Percentiles rank a stretch among this genome's conserved stretches.
Evolutionary conservation across 352 stramenopile species (phyloP).

Genomic region (Pythium apleroticum): DNA sequence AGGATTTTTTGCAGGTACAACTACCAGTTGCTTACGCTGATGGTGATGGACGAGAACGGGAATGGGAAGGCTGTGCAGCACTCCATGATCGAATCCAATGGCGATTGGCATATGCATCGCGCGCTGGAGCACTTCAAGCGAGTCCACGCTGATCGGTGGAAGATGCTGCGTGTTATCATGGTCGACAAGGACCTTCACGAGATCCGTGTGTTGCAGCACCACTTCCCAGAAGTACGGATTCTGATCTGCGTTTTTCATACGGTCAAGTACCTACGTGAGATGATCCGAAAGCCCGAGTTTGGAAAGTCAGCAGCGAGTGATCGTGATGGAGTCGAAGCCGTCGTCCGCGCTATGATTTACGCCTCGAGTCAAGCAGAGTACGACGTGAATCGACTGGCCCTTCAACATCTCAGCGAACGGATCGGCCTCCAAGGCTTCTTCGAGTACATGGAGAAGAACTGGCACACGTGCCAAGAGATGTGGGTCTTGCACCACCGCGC

Average conservation of each 20-base stretch:
- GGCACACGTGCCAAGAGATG: conserved; percentile 22
- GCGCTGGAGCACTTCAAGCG: conserved; percentile 22
- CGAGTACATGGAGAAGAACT: conserved; percentile 31
- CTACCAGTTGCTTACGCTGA: conserved; percentile 28
- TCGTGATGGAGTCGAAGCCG: no score
- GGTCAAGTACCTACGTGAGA: conserved; percentile 12
- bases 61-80: conserved; percentile 15
- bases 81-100: conserved; percentile 19
- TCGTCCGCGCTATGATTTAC: no score
- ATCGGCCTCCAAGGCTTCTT: no score
- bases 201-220: conserved; percentile 12
- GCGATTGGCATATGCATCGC: conserved; percentile 25
- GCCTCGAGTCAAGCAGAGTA: no score
- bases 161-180: conserved; percentile 22
- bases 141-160: conserved; percentile 2
- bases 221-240: conserved; percentile 14
- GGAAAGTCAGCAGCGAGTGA: no score
- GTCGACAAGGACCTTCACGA: conserved; percentile 31
- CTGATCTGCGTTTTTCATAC: conserved; percentile 30
- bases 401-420: no score
- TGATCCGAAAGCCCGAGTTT: not conserved
- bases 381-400: no score
- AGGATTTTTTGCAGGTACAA: conserved; percentile 22
- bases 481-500: conserved; percentile 4
- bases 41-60: conserved; percentile 25